Evolutionary conservation across 2,329 filamentous ascomycete species (phyloP).

Genomic region (Claviceps pazoutovae): DNA sequence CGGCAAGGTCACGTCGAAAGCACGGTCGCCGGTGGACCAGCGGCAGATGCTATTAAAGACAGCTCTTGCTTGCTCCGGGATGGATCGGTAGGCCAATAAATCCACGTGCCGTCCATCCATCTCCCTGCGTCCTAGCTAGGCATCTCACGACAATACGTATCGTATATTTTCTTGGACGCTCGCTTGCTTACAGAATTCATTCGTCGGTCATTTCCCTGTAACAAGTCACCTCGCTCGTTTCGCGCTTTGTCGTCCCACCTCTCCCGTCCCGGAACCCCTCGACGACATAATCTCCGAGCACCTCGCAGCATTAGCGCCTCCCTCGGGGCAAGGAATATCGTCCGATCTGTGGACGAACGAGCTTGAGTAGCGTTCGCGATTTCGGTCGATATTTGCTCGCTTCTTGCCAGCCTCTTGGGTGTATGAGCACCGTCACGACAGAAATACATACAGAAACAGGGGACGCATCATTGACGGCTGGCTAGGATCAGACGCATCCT

Average conservation of each 20-base stretch:
- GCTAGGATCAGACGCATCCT: neutral
- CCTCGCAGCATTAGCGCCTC: neutral
- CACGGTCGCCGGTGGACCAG: neutral
- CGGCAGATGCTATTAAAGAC: neutral
- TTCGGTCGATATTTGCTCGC: neutral
- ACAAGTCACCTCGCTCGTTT: neutral
- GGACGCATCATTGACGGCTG: neutral
- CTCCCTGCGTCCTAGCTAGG: neutral
- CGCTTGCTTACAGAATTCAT: neutral
- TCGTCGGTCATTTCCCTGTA: neutral
- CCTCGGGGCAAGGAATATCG: neutral
- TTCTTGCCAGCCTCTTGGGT: neutral
- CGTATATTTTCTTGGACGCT: neutral
- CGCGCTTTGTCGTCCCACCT: neutral
- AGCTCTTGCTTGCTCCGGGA: too few species aligned
- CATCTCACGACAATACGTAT: neutral
- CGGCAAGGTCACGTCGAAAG: neutral
- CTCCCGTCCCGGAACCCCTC: neutral
- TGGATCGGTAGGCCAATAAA: neutral
- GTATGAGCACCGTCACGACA: neutral
- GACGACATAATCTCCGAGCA: neutral
- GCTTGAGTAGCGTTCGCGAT: neutral
- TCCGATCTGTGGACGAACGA: neutral
- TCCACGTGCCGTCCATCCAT: neutral
- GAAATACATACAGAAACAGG: neutral